phyloP scores from a whole-genome alignment of 257 asterid species.

The Jaltomata sinuosa region DNA sequence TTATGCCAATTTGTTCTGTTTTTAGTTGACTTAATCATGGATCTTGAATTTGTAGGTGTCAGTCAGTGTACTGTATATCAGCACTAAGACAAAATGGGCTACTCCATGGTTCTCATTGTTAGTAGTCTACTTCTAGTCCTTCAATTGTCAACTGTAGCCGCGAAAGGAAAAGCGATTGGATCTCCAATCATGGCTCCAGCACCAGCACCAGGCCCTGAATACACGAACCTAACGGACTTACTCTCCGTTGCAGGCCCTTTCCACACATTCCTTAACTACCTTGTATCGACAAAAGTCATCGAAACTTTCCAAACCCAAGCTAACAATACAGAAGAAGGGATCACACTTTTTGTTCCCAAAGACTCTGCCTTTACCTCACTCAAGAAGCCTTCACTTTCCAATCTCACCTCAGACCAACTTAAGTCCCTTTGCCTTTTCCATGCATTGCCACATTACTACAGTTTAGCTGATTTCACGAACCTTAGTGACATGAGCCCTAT shows the following conservation, averaged over 20 bases:
- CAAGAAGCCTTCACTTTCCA: conserved; percentile 40
- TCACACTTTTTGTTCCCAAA: conserved; percentile 70
- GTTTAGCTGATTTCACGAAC: conserved; percentile 58
- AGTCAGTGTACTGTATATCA: not conserved
- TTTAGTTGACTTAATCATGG: not conserved
- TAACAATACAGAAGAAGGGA: conserved; percentile 61
- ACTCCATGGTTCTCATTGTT: conserved; percentile 11
- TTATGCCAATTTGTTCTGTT: not conserved
- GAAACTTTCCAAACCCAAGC: conserved; percentile 76
- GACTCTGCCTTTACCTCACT: conserved; percentile 49
- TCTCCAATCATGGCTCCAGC: conserved; percentile 29
- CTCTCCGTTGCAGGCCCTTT: conserved; percentile 80
- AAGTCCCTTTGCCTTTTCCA: conserved; percentile 62
- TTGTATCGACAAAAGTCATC: conserved; percentile 47
- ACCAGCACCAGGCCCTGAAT: conserved; percentile 67
- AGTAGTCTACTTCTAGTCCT: conserved; percentile 11
- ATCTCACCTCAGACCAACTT: conserved; percentile 62
- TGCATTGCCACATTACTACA: conserved; percentile 62
- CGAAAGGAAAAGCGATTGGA: conserved; percentile 23
- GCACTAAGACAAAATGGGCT: conserved; percentile 8
- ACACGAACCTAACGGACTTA: conserved; percentile 54
- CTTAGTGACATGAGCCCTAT: conserved; percentile 66
- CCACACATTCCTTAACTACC: conserved; percentile 55
- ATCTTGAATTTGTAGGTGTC: conserved; percentile 5
- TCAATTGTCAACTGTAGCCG: conserved; percentile 17